phyloP scores from a whole-genome alignment of 306 rosid species.

The Quercus mongolica region DNA sequence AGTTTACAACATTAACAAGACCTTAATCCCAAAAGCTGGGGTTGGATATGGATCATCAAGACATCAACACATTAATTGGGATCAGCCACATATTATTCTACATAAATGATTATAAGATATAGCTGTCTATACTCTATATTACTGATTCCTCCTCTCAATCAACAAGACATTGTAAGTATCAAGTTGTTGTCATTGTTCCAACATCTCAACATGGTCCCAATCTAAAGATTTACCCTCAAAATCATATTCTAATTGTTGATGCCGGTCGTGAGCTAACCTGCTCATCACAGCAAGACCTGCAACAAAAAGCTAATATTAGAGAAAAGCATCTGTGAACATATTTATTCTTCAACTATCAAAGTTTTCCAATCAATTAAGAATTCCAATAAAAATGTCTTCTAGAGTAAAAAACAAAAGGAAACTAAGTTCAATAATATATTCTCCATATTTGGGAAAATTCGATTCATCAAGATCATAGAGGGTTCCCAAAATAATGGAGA shows the following conservation, averaged over 20 bases:
- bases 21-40: too few relatives aligned
- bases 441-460: neutral
- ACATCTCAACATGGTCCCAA: constrained; percentile 16
- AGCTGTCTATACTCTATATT: neutral
- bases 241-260: constrained; percentile 33
- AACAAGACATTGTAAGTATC: neutral
- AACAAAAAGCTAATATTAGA: neutral
- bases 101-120: neutral
- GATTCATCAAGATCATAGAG: too few relatives aligned
- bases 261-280: constrained; percentile 40
- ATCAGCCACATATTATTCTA: neutral
- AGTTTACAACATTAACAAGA: too few relatives aligned
- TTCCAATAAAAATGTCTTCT: too few relatives aligned
- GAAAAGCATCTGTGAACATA: neutral
- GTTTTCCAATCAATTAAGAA: too few relatives aligned
- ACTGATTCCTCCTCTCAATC: neutral
- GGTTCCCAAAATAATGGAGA: too few relatives aligned
- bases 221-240: constrained; percentile 29
- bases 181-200: neutral
- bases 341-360: neutral
- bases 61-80: too few relatives aligned
- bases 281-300: constrained; percentile 59
- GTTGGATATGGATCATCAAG: too few relatives aligned
- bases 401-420: too few relatives aligned
- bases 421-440: neutral